Percentiles rank a stretch among this genome's conserved stretches.
Conservation (phyloP, 768 basidiomycete genomes). For the Sarcodon aspratus region DNA sequence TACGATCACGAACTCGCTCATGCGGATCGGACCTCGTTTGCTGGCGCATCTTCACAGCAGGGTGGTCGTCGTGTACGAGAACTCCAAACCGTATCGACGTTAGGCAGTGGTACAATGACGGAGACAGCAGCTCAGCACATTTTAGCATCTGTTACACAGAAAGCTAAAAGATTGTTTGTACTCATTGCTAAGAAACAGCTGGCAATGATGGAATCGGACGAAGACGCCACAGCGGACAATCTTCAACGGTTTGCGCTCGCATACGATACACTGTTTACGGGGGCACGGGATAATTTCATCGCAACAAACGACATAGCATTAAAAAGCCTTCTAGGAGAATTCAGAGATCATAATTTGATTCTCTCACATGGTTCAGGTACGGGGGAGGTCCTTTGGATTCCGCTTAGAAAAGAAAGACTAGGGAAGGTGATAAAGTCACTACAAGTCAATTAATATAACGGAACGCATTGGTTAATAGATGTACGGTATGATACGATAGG, state of each 20-base stretch:
- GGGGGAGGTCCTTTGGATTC: slow-evolving; percentile 75
- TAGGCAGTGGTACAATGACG: slow-evolving; percentile 38
- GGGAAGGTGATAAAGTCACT: slow-evolving; percentile 20
- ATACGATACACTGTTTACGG: slow-evolving; percentile 59
- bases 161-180: slow-evolving; percentile 73
- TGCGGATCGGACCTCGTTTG: slow-evolving; percentile 52
- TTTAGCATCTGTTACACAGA: slow-evolving; percentile 77
- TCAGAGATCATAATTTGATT: slow-evolving; percentile 85
- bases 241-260: slow-evolving; percentile 37
- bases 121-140: slow-evolving; percentile 75
- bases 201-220: slow-evolving; percentile 36
- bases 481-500: slow-evolving; percentile 79
- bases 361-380: slow-evolving; percentile 24
- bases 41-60: slow-evolving; percentile 29
- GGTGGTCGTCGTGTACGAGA: slow-evolving; percentile 14
- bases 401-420: slow-evolving; percentile 69
- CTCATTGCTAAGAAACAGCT: slow-evolving; percentile 64
- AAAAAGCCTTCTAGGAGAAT: slow-evolving; percentile 76
- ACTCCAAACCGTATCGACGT: slow-evolving; percentile 3
- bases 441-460: not conserved
- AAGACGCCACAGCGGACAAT: slow-evolving; percentile 11
- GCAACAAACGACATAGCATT: slow-evolving; percentile 83
- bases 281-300: slow-evolving; percentile 75
- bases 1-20: slow-evolving; percentile 73
- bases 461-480: slow-evolving; percentile 37